phyloP scores from a whole-genome alignment of 306 rosid genomes.

The Astragalus glycyphyllos region DNA sequence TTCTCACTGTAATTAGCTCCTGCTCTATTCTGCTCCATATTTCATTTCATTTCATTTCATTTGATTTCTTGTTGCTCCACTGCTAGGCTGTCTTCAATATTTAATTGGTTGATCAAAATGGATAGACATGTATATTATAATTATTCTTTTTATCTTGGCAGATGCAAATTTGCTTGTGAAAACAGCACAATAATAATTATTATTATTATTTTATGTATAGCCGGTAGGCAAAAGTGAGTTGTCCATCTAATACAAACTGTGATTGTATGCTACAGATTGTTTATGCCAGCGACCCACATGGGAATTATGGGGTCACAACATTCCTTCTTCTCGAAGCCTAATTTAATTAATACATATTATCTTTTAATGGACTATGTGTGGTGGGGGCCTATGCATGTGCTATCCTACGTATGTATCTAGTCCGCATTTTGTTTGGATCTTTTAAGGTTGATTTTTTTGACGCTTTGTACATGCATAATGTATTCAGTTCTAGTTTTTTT shows the following conservation, averaged over 20 bases:
- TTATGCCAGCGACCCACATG: constrained; percentile 42
- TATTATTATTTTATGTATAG: constrained; percentile 36
- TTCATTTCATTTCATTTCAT: constrained; percentile 44
- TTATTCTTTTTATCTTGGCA: constrained; percentile 36
- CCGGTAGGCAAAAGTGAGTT: constrained; percentile 41
- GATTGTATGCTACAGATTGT: constrained; percentile 48
- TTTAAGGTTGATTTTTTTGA: not conserved
- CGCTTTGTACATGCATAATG: not conserved
- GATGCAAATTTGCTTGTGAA: constrained; percentile 47
- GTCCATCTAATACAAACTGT: constrained; percentile 33
- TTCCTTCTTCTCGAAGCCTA: constrained; percentile 32
- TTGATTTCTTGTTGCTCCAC: constrained; percentile 47
- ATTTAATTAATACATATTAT: not conserved
- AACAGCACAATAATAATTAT: constrained; percentile 18
- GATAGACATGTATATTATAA: constrained; percentile 56
- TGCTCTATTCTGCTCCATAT: constrained; percentile 37
- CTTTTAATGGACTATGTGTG: constrained; percentile 6
- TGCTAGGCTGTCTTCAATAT: constrained; percentile 53
- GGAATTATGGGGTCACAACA: constrained; percentile 31
- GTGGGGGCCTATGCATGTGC: constrained; percentile 44
- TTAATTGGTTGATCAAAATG: constrained; percentile 48
- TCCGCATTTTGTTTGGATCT: constrained; percentile 26
- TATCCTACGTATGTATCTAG: not conserved
- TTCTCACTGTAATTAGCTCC: constrained; percentile 73
- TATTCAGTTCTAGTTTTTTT: too few species aligned